Conservation (phyloP, 1,284 basidiomycete genomes). For the Ganoderma multipileum region DNA sequence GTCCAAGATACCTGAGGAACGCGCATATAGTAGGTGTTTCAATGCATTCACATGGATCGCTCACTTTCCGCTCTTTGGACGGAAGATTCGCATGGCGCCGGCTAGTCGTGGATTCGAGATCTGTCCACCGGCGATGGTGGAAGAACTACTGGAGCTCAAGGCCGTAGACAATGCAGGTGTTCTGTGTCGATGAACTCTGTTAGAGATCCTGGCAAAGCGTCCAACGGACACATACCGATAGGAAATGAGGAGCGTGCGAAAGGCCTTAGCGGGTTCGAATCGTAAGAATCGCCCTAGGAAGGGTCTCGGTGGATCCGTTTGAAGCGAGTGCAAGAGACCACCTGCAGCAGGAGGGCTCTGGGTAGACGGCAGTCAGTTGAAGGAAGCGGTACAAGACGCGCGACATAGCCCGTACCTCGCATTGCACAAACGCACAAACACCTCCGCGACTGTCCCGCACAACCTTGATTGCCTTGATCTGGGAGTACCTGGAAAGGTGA, state of each 20-base stretch:
- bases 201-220: neutral
- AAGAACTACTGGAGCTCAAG: neutral
- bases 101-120: constrained; percentile 49
- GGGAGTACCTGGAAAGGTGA: constrained; percentile 67
- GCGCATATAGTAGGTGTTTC: constrained; percentile 6
- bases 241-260: constrained; percentile 73
- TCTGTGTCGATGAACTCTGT: neutral
- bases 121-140: neutral
- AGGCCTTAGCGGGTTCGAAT: constrained; percentile 80
- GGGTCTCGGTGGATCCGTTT: constrained; percentile 56
- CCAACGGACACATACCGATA: constrained; percentile 58
- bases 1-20: constrained; percentile 52
- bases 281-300: constrained; percentile 76
- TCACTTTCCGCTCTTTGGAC: constrained; percentile 54
- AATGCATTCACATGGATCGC: constrained; percentile 12
- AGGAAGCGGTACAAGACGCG: constrained; percentile 25
- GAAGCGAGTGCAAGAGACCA: constrained; percentile 64
- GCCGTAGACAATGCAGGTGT: neutral
- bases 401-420: constrained; percentile 57
- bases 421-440: constrained; percentile 82
- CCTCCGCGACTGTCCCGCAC: constrained; percentile 77
- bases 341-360: constrained; percentile 67
- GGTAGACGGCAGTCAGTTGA: neutral
- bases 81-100: constrained; percentile 56
- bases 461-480: constrained; percentile 74